A percentile compares a stretch with the other conserved stretches of the same genome.
These are phyloP conservation scores for Verticillium tricorpus DNA, from an alignment of 2,329 filamentous ascomycete species.

Conservation along the genomic window DNA sequence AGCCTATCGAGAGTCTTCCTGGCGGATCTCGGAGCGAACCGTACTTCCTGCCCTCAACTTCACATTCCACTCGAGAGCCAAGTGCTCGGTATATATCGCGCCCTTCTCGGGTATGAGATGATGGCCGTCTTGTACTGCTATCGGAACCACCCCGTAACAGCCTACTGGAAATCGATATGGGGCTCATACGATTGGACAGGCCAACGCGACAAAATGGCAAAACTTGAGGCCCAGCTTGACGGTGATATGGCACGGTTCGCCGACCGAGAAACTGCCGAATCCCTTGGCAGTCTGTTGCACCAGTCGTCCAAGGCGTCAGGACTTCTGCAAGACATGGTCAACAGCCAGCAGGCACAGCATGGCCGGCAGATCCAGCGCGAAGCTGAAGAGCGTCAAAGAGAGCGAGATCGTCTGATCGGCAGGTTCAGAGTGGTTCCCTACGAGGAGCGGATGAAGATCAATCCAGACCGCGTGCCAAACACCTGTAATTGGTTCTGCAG, in stretches of 20 bases:
- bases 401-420: neutral
- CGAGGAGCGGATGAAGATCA: neutral
- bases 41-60: neutral
- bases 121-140: neutral
- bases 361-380: neutral
- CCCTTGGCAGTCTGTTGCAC: neutral
- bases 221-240: neutral
- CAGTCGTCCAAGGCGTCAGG: neutral
- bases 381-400: neutral
- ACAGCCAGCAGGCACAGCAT: neutral
- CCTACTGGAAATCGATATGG: neutral
- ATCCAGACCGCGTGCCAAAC: conserved; percentile 10
- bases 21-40: neutral
- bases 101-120: neutral
- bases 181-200: neutral
- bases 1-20: neutral
- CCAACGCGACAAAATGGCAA: neutral
- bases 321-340: neutral
- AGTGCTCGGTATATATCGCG: neutral
- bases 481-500: conserved; percentile 28
- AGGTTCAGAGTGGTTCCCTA: neutral
- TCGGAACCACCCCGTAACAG: neutral
- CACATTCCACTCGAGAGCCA: neutral
- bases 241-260: neutral
- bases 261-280: neutral